phyloP scores from a whole-genome alignment of 495 filamentous ascomycete species.

The Hypomontagnella submonticulosa region DNA sequence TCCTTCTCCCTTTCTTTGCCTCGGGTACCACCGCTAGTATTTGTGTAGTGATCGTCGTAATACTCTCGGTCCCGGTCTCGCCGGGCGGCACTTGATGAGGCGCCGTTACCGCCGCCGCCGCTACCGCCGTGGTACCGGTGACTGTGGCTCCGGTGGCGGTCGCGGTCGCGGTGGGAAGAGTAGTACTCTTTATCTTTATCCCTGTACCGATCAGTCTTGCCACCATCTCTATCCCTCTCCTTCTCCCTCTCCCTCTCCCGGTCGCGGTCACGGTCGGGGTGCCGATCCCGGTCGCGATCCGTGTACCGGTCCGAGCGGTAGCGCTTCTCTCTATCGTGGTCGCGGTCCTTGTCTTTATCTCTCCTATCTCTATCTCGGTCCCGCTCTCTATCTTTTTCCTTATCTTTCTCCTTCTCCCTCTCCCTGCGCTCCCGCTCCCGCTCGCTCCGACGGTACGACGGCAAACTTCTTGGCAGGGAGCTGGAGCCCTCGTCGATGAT shows the following conservation, averaged over 20 bases:
- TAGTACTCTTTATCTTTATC: constrained; percentile 38
- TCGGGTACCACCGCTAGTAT: neutral
- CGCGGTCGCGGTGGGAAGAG: constrained; percentile 22
- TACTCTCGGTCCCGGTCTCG: constrained; percentile 35
- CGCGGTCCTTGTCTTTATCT: constrained; percentile 46
- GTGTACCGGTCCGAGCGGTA: constrained; percentile 40
- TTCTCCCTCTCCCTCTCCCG: constrained; percentile 38
- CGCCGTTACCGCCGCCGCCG: neutral
- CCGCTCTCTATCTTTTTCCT: constrained; percentile 41
- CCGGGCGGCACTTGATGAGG: constrained; percentile 20
- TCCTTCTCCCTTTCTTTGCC: constrained; percentile 5
- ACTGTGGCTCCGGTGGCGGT: constrained; percentile 33
- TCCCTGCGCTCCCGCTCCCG: constrained; percentile 41
- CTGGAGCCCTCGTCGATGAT: constrained; percentile 51
- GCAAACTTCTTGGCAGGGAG: constrained; percentile 43
- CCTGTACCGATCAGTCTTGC: constrained; percentile 14
- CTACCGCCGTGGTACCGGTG: constrained; percentile 27
- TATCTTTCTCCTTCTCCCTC: constrained; percentile 34
- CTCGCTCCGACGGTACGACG: constrained; percentile 41
- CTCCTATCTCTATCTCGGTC: constrained; percentile 39
- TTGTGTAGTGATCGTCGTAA: constrained; percentile 33
- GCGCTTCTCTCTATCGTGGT: constrained; percentile 44
- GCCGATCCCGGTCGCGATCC: constrained; percentile 39
- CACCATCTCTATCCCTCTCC: no score
- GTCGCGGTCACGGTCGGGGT: constrained; percentile 43